A percentile compares a stretch with the other conserved stretches of the same genome.
Evolutionary conservation across 2,329 filamentous ascomycete species (phyloP).

Genomic region (Ciborinia camelliae): DNA sequence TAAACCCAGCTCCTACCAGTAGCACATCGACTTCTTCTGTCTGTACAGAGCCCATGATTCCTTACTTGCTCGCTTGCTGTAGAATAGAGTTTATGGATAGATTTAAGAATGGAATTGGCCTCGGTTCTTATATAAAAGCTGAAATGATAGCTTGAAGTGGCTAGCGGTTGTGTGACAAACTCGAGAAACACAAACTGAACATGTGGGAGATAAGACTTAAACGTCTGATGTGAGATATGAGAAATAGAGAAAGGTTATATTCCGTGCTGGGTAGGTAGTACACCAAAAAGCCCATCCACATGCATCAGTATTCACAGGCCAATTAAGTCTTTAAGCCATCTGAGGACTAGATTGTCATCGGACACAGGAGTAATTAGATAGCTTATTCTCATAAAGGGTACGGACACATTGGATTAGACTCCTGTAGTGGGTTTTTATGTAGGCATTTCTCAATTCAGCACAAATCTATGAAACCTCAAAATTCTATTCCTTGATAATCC

Average conservation of each 20-base stretch:
- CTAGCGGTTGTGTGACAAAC: background rate
- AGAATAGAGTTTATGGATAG: no score
- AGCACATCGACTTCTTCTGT: conserved; percentile 39
- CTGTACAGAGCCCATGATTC: conserved; percentile 18
- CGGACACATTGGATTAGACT: no score
- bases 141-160: background rate
- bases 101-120: background rate
- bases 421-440: no score
- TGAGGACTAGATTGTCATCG: background rate
- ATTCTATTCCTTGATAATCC: no score
- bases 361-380: background rate
- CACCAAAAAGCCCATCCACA: background rate
- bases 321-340: background rate
- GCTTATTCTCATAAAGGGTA: no score
- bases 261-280: background rate
- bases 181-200: background rate
- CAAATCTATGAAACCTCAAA: no score
- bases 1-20: conserved; percentile 34
- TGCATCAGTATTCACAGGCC: background rate
- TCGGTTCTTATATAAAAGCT: background rate
- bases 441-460: no score
- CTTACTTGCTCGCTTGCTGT: background rate
- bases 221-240: background rate
- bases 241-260: background rate
- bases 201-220: background rate